Percentiles rank a stretch among this genome's conserved stretches.
Conservation (phyloP, 768 basidiomycete genomes). For the Russula earlei region DNA sequence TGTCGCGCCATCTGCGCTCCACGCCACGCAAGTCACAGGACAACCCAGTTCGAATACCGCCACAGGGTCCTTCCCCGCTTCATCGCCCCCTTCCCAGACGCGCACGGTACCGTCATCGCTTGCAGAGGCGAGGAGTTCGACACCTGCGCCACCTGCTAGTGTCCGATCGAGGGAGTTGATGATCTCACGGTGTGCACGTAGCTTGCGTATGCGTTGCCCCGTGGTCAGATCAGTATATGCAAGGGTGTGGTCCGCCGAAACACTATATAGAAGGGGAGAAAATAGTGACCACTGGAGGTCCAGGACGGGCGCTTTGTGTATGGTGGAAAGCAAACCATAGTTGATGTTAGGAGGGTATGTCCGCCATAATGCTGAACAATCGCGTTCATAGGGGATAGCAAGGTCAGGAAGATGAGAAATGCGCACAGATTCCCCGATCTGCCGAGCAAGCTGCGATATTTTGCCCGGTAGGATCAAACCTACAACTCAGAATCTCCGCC, state of each 20-base stretch:
- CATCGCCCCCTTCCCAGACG: conserved; percentile 84
- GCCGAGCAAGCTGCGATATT: conserved; percentile 88
- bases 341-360: conserved; percentile 90
- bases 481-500: conserved; percentile 85
- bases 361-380: conserved; percentile 65
- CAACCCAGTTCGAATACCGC: conserved; percentile 78
- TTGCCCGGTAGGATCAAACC: conserved; percentile 91
- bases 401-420: neutral
- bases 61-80: conserved; percentile 60
- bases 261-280: conserved; percentile 66
- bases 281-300: conserved; percentile 86
- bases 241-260: conserved; percentile 84
- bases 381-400: neutral
- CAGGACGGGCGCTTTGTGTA: conserved; percentile 85
- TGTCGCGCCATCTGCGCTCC: conserved; percentile 84
- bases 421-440: conserved; percentile 84
- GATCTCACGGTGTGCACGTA: conserved; percentile 84
- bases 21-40: conserved; percentile 86
- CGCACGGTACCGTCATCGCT: conserved; percentile 89
- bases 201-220: conserved; percentile 70
- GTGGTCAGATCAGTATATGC: conserved; percentile 70
- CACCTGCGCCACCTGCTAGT: conserved; percentile 72
- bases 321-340: conserved; percentile 74
- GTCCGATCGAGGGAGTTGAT: conserved; percentile 86
- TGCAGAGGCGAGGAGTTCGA: conserved; percentile 79